Evolutionary conservation across 2,329 filamentous ascomycete genomes (phyloP), one percentile per base, ranked within the genome.

Genomic region (Epichloe sp.): DNA sequence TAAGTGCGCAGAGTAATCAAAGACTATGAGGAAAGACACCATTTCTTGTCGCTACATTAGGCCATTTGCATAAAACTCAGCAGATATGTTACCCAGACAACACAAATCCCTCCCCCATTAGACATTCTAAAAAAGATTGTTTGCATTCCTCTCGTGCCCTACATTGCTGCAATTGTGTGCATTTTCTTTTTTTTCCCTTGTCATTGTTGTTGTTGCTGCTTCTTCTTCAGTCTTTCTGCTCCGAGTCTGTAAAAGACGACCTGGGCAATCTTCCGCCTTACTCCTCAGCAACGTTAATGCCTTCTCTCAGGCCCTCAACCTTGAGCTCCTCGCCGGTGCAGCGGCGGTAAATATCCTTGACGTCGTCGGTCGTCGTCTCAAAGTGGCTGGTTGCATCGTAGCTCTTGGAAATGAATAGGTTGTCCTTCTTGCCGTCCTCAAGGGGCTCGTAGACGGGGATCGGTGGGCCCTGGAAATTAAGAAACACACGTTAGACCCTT

Each of bases 331-430:
- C 82, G 51, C 89, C 88, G 55, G 85, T 81, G 59, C 84, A 85
- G 62, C 93, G 83, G 60, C 74, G 77, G 75, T 95, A 98, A 61
- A 98, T 88, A 67, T 97, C 88, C 73, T 84, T 85, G 65, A 98
- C 90, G 69, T 98, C 91, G 67, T 96, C 93, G 72, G 77, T 79
- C 45, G 74, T 78, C 37, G 88, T 96, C 80, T 98, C 93, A 64
- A 98, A 98, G 77, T 98, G 93, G 68, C 87, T 95, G 57, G 87
- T 94, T 49, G 94, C 88, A 64, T 98, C 94, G 71, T 98, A 98
- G 75, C 88, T 95, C 82, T 94, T 96, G 63, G 89, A 95, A 67
- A 98, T 89, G 75, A 89, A 98, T 68, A 98, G 85, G 70, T 90
- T 90, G 75, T 96, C 90, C 60, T 83, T 85, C 59, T 74, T 76